A percentile compares a stretch with the other conserved stretches of the same genome.
Conservation (phyloP, 2,329 filamentous ascomycete genomes). For the Drechslerella coelobrocha region DNA sequence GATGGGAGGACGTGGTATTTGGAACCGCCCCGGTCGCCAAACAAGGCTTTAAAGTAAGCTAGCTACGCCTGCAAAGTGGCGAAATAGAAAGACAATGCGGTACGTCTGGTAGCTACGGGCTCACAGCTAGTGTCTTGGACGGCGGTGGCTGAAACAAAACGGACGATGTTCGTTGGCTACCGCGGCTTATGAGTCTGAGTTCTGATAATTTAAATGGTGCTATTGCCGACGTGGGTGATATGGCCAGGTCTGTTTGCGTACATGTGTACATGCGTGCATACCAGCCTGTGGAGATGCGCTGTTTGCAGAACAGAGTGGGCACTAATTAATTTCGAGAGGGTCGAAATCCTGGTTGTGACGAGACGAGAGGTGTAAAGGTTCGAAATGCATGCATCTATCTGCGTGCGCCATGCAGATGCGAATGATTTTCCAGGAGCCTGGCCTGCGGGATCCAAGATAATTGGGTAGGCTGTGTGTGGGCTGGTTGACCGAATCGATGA, state of each 20-base stretch:
- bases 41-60: neutral
- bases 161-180: neutral
- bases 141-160: conserved; percentile 1
- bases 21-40: neutral
- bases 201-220: conserved; percentile 1
- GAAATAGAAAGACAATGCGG: neutral
- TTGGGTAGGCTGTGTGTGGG: conserved; percentile 15
- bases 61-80: neutral
- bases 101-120: neutral
- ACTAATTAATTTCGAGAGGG: neutral
- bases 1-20: neutral
- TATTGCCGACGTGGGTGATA: neutral
- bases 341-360: neutral
- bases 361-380: neutral
- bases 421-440: conserved; percentile 46
- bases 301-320: neutral
- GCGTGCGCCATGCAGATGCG: conserved; percentile 9
- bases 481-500: conserved; percentile 5
- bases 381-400: neutral
- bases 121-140: neutral
- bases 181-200: neutral
- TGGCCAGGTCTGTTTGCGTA: neutral
- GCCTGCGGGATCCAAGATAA: conserved; percentile 27
- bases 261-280: neutral
- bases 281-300: neutral